Conservation (phyloP, 2,329 filamentous ascomycete genomes). For the Diplodia seriata region DNA sequence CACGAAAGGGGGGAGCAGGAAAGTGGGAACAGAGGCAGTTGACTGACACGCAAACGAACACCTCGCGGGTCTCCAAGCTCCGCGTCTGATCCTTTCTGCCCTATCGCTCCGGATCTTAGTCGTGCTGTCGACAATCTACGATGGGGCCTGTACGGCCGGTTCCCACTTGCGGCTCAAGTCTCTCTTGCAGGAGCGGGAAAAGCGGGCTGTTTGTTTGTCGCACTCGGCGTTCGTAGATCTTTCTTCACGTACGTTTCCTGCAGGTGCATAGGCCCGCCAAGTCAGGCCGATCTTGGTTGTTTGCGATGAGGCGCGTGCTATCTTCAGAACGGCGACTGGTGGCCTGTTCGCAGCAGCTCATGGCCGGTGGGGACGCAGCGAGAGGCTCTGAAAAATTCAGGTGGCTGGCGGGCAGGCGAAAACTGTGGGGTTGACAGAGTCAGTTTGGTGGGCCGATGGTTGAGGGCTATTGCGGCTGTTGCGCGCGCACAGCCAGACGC, state of each 20-base stretch:
- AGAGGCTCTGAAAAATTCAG: conserved; percentile 29
- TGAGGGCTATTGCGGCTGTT: conserved; percentile 26
- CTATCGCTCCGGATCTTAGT: conserved; percentile 17
- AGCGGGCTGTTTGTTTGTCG: conserved; percentile 17
- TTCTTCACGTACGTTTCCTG: conserved; percentile 22
- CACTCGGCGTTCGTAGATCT: conserved; percentile 9
- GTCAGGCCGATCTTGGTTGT: conserved; percentile 1
- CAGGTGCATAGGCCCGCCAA: neutral
- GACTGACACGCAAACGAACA: conserved; percentile 19
- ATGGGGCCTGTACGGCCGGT: conserved; percentile 7
- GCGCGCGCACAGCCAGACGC: conserved; percentile 27
- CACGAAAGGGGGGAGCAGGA: neutral
- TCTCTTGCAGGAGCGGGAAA: conserved; percentile 15
- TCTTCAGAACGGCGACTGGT: neutral
- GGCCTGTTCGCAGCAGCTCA: conserved; percentile 11
- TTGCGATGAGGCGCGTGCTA: conserved; percentile 7
- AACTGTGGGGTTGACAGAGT: conserved; percentile 15
- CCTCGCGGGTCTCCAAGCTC: neutral
- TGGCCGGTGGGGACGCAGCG: conserved; percentile 17
- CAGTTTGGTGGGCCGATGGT: conserved; percentile 21
- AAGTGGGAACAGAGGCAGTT: neutral
- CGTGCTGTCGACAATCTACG: neutral
- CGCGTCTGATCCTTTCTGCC: neutral
- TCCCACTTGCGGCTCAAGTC: conserved; percentile 27
- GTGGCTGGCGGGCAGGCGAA: conserved; percentile 19